Conservation (phyloP, 176 grass and related monocot species). For the Triticum monococcum region DNA sequence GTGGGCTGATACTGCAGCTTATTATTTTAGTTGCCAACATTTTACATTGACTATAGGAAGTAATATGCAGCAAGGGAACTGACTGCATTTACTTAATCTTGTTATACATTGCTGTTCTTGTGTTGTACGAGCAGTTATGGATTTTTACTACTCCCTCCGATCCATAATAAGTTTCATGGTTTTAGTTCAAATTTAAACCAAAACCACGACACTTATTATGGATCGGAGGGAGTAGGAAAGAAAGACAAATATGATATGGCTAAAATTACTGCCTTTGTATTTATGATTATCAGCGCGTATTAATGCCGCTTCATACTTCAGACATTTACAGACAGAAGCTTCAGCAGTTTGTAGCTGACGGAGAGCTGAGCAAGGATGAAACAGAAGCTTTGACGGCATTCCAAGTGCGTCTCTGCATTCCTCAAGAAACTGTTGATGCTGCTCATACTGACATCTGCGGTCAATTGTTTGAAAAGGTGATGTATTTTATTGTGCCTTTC, state of each 20-base stretch:
- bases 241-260: neutral
- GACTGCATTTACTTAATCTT: constrained; percentile 8
- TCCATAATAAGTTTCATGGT: no score
- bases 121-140: neutral
- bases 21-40: constrained; percentile 2
- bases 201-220: no score
- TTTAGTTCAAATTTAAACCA: no score
- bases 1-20: neutral
- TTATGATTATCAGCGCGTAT: constrained; percentile 30
- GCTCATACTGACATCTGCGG: constrained; percentile 85
- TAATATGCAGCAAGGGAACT: constrained; percentile 3
- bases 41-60: neutral
- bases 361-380: constrained; percentile 87
- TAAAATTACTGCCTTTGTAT: constrained; percentile 8
- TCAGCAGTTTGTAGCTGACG: constrained; percentile 80
- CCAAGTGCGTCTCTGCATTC: constrained; percentile 92
- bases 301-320: constrained; percentile 46
- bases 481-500: constrained; percentile 23
- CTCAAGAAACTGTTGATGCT: constrained; percentile 76
- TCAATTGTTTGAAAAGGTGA: constrained; percentile 92
- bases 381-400: constrained; percentile 74
- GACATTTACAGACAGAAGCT: constrained; percentile 99
- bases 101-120: neutral
- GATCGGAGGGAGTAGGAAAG: neutral
- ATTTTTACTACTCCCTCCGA: neutral